Conservation (phyloP, 441 rosid species). For the Hura crepitans region DNA sequence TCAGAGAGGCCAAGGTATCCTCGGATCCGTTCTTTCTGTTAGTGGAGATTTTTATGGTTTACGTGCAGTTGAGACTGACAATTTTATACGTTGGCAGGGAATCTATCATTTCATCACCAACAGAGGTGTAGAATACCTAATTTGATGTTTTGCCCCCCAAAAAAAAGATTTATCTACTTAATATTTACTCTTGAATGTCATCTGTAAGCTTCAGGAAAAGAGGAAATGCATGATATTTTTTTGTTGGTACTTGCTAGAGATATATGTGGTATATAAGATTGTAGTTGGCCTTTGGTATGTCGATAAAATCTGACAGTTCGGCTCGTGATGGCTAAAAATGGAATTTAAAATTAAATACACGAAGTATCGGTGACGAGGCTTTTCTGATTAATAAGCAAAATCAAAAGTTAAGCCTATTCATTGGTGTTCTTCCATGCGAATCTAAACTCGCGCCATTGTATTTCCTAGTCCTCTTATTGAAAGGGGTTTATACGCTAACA, state of each 20-base stretch:
- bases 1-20: slow-evolving; percentile 63
- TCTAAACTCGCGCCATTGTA: too few relatives aligned
- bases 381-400: neutral
- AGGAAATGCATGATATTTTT: neutral
- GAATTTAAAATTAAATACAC: neutral
- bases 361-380: neutral
- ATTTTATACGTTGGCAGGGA: slow-evolving; percentile 41
- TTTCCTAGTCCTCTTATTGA: too few relatives aligned
- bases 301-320: neutral
- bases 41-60: neutral
- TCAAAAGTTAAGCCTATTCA: neutral
- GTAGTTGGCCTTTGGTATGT: neutral
- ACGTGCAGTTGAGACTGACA: slow-evolving; percentile 1
- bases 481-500: too few relatives aligned
- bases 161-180: too few relatives aligned
- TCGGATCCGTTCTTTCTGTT: neutral
- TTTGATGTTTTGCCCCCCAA: too few relatives aligned
- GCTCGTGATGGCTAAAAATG: neutral
- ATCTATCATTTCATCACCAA: slow-evolving; percentile 39
- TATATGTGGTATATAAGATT: neutral
- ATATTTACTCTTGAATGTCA: neutral
- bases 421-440: neutral
- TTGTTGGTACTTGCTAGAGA: neutral
- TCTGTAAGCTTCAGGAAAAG: neutral
- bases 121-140: slow-evolving; percentile 35